A percentile compares a stretch with the other conserved stretches of the same genome.
These are phyloP conservation scores for Bacterosira constricta DNA, from an alignment of 108 stramenopile species.

Conservation along the genomic window DNA sequence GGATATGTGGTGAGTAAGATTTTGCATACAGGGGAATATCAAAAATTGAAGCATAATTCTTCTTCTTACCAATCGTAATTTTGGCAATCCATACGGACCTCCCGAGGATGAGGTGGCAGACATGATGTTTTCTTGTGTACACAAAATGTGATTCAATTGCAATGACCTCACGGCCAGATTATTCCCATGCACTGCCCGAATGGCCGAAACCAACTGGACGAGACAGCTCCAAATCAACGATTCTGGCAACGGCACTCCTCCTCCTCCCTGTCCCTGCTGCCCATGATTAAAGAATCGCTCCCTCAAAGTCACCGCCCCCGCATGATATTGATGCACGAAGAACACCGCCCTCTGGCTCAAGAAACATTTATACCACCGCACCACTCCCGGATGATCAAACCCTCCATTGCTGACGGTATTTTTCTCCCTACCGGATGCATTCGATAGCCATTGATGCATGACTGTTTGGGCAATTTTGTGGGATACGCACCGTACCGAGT, in stretches of 20 bases:
- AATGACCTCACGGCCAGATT: slow-evolving; percentile 79
- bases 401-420: slow-evolving; percentile 4
- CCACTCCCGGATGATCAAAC: slow-evolving; percentile 75
- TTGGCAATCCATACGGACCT: slow-evolving; percentile 38
- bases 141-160: slow-evolving; percentile 72
- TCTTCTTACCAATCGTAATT: slow-evolving; percentile 66
- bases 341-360: slow-evolving; percentile 87
- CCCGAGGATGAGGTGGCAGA: slow-evolving; percentile 7
- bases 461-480: slow-evolving; percentile 83
- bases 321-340: slow-evolving; percentile 89
- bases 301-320: slow-evolving; percentile 71
- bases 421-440: slow-evolving; percentile 9
- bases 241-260: slow-evolving; percentile 68
- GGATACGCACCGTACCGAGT: slow-evolving; percentile 77
- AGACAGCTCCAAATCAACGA: slow-evolving; percentile 84
- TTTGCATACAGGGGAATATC: too few species aligned
- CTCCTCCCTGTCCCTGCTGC: not conserved
- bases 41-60: too few species aligned
- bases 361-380: slow-evolving; percentile 75
- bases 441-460: slow-evolving; percentile 62
- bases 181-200: slow-evolving; percentile 75
- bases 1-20: too few species aligned
- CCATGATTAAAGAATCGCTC: slow-evolving; percentile 64
- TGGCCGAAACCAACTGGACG: slow-evolving; percentile 80
- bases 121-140: slow-evolving; percentile 35